Percentiles rank a stretch among this genome's conserved stretches.
Conservation (phyloP, 495 filamentous ascomycete species). For the Aspergillus asperescens region DNA sequence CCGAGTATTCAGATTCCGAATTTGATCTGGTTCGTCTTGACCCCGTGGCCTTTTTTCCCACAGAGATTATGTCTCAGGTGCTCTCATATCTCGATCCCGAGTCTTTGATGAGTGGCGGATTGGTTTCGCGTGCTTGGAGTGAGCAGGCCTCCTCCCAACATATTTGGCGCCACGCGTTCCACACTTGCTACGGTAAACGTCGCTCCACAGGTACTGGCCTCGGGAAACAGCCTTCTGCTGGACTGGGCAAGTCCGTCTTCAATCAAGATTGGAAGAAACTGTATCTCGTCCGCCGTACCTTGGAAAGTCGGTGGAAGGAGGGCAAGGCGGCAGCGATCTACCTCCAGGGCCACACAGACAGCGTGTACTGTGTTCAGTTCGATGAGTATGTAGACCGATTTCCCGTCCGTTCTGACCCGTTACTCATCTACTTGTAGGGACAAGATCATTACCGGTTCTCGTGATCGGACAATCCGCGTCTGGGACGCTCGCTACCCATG, state of each 20-base stretch:
- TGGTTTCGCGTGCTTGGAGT: slow-evolving; percentile 62
- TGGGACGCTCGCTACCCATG: slow-evolving; percentile 85
- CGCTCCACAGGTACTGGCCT: slow-evolving; percentile 41
- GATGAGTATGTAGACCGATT: slow-evolving; percentile 64
- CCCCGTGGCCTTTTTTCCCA: slow-evolving; percentile 60
- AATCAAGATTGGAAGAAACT: slow-evolving; percentile 81
- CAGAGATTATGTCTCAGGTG: slow-evolving; percentile 67
- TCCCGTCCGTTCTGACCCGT: neutral
- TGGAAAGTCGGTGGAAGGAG: slow-evolving; percentile 73
- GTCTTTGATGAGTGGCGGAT: slow-evolving; percentile 55
- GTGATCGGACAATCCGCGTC: slow-evolving; percentile 88
- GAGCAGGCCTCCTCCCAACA: slow-evolving; percentile 55
- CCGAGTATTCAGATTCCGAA: slow-evolving; percentile 40
- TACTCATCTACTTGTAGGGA: slow-evolving; percentile 41
- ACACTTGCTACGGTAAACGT: slow-evolving; percentile 52
- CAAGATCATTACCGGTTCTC: slow-evolving; percentile 94
- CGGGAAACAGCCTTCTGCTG: slow-evolving; percentile 39
- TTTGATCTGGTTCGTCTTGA: slow-evolving; percentile 48
- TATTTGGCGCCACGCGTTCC: slow-evolving; percentile 76
- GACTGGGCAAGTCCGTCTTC: slow-evolving; percentile 45
- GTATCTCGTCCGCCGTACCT: slow-evolving; percentile 65
- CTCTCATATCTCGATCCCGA: slow-evolving; percentile 64
- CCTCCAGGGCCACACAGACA: slow-evolving; percentile 86
- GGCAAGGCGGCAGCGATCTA: slow-evolving; percentile 77
- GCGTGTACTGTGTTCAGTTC: slow-evolving; percentile 96